Percentiles rank a stretch among this genome's conserved stretches.
Conservation (phyloP, 202 grass and related monocot species). For the Setaria viridis region DNA sequence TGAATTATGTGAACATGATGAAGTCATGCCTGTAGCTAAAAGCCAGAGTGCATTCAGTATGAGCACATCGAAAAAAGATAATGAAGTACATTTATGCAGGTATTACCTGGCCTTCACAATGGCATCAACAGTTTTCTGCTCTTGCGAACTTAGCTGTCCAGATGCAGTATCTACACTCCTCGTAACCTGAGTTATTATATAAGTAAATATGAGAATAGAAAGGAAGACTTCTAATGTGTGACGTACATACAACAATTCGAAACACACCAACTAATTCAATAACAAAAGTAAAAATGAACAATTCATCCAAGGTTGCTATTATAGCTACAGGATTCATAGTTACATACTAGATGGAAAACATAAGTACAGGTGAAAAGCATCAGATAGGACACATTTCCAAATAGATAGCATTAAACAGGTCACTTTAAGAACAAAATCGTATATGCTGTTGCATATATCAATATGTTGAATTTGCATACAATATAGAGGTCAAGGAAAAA, state of each 20-base stretch:
- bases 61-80: slow-evolving; percentile 21
- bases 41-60: not conserved
- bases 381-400: not conserved
- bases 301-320: not conserved
- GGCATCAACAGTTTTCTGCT: slow-evolving; percentile 73
- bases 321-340: slow-evolving; percentile 1
- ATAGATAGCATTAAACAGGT: not conserved
- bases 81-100: not conserved
- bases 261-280: not conserved
- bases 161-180: slow-evolving; percentile 77
- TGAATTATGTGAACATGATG: slow-evolving; percentile 40
- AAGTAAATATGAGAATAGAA: slow-evolving; percentile 30
- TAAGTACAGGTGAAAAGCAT: slow-evolving; percentile 21
- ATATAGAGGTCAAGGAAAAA: slow-evolving; percentile 16
- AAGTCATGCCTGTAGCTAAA: slow-evolving; percentile 8
- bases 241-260: not conserved
- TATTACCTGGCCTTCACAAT: slow-evolving; percentile 75
- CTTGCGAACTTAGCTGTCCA: slow-evolving; percentile 74
- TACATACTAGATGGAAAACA: not conserved
- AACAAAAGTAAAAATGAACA: slow-evolving; percentile 6
- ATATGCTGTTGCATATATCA: not conserved
- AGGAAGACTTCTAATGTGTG: not conserved
- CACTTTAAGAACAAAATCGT: slow-evolving; percentile 10
- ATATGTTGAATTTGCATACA: not conserved
- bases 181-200: slow-evolving; percentile 52